Percentiles rank a stretch among this genome's conserved stretches.
Conservation (phyloP, 192 early-diverging fungal species). For the Diversispora eburnea region DNA sequence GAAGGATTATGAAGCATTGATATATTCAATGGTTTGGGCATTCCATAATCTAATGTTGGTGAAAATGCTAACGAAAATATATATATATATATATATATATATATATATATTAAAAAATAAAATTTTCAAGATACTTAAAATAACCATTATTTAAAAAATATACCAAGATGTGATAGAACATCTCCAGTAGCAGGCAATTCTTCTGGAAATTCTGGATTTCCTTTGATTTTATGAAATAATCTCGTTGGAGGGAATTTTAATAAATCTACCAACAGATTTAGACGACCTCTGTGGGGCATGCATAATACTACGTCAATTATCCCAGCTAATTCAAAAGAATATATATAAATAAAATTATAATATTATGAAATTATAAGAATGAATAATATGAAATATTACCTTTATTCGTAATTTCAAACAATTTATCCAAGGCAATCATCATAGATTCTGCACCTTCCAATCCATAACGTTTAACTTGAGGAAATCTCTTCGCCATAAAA, state of each 20-base stretch:
- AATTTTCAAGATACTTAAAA: background rate
- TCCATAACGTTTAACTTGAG: conserved; percentile 94
- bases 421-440: conserved; percentile 84
- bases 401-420: conserved; percentile 72
- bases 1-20: conserved; percentile 96
- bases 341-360: background rate
- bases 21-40: conserved; percentile 65
- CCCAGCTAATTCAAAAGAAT: conserved; percentile 50
- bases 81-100: background rate
- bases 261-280: conserved; percentile 89
- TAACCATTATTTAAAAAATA: conserved; percentile 1
- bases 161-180: conserved; percentile 83
- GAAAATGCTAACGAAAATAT: conserved; percentile 53
- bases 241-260: conserved; percentile 75
- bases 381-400: conserved; percentile 32
- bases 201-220: conserved; percentile 84
- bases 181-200: conserved; percentile 80
- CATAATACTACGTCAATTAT: conserved; percentile 83
- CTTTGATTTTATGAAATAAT: conserved; percentile 93
- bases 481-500: conserved; percentile 97
- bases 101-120: too few species aligned
- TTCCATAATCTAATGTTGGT: conserved; percentile 71
- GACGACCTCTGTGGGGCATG: conserved; percentile 95
- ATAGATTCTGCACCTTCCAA: conserved; percentile 95
- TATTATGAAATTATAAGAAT: background rate